phyloP scores from a whole-genome alignment of 371 early-diverging fungal species.

The Globomyces sp. region DNA sequence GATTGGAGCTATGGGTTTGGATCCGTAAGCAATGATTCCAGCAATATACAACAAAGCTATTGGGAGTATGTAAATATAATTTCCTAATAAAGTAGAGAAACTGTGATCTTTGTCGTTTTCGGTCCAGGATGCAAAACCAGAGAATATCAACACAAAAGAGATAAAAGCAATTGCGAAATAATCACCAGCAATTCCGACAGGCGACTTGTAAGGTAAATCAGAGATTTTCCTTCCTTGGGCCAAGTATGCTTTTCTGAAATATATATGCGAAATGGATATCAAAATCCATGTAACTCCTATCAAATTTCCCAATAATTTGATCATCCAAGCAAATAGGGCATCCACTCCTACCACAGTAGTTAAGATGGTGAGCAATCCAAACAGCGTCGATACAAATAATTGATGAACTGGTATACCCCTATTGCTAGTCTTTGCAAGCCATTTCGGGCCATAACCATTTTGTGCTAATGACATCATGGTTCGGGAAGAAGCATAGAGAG shows the following conservation, averaged over 20 bases:
- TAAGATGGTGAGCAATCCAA: background rate
- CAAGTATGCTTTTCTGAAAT: constrained; percentile 72
- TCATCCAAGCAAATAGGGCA: constrained; percentile 8
- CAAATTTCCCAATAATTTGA: background rate
- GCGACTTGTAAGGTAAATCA: constrained; percentile 69
- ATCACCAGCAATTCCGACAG: constrained; percentile 20
- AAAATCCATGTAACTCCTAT: background rate
- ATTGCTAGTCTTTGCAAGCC: constrained; percentile 44
- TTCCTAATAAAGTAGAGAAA: constrained; percentile 14
- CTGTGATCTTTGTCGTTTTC: background rate
- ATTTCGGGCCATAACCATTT: background rate
- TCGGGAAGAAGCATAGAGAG: constrained; percentile 68
- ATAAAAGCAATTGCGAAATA: background rate
- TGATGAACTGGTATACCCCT: constrained; percentile 22
- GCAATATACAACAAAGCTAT: constrained; percentile 46
- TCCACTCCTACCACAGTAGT: background rate
- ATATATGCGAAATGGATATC: constrained; percentile 49
- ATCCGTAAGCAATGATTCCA: constrained; percentile 54
- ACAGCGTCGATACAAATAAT: background rate
- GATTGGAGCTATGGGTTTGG: constrained; percentile 55
- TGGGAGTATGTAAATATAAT: constrained; percentile 21
- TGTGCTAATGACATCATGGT: constrained; percentile 28
- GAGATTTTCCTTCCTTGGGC: constrained; percentile 65
- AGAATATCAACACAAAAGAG: background rate
- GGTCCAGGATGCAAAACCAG: background rate